Percentiles rank a stretch among this genome's conserved stretches.
Conservation (phyloP, 441 rosid genomes). For the Populus tomentosa region DNA sequence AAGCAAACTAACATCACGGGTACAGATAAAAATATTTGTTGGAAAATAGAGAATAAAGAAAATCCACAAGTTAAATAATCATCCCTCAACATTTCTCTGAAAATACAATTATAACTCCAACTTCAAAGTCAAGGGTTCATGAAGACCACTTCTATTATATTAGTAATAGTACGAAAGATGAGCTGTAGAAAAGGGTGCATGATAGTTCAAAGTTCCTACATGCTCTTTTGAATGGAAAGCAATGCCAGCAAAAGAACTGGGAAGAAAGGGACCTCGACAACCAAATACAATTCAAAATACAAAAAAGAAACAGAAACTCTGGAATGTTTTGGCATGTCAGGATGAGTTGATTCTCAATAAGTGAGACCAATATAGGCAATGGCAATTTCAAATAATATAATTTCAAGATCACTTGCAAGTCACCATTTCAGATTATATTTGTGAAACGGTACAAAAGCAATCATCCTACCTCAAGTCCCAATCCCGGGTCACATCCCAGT, state of each 20-base stretch:
- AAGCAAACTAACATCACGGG: not conserved
- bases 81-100: not conserved
- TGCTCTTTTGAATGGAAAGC: not conserved
- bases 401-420: not conserved
- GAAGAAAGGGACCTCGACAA: not conserved
- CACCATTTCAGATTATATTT: not conserved
- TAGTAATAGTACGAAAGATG: too few relatives aligned
- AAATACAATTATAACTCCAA: not conserved
- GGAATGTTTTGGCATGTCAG: not conserved
- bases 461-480: conserved; percentile 85
- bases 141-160: not conserved
- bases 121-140: not conserved
- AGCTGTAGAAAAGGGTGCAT: not conserved
- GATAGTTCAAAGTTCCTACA: not conserved
- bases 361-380: not conserved
- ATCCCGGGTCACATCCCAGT: conserved; percentile 91
- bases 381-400: not conserved
- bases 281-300: not conserved
- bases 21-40: not conserved
- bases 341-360: not conserved
- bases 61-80: not conserved
- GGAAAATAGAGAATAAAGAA: not conserved
- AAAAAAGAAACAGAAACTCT: not conserved
- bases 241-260: not conserved
- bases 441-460: conserved; percentile 10